A percentile compares a stretch with the other conserved stretches of the same genome.
Conservation (phyloP, 768 basidiomycete species). For the Lenzites betulinus region DNA sequence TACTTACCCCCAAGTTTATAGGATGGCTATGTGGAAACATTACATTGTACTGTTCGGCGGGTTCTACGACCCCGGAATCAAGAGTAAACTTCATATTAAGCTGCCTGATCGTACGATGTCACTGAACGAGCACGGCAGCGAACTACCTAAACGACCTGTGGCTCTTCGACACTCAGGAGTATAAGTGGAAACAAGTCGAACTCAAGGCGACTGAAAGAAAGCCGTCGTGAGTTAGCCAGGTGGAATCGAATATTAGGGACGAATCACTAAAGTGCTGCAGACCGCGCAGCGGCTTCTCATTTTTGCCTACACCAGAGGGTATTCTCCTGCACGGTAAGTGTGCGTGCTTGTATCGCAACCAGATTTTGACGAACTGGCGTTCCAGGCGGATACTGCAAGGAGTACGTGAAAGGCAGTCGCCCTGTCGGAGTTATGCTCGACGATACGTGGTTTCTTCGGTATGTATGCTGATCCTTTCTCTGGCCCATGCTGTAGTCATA, state of each 20-base stretch:
- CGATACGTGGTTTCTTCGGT: constrained; percentile 89
- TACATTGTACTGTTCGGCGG: constrained; percentile 86
- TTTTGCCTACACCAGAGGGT: constrained; percentile 76
- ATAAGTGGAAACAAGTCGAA: constrained; percentile 81
- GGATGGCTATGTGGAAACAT: constrained; percentile 91
- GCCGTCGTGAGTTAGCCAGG: constrained; percentile 59
- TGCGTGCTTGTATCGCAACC: too few species aligned
- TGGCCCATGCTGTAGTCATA: constrained; percentile 9
- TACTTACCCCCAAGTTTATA: constrained; percentile 28
- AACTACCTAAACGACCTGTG: constrained; percentile 83
- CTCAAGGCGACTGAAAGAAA: constrained; percentile 68
- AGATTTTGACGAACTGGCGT: neutral
- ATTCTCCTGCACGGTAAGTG: constrained; percentile 72
- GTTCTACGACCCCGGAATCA: constrained; percentile 85
- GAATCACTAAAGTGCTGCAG: constrained; percentile 35
- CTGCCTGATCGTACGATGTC: too few species aligned
- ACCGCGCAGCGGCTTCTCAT: constrained; percentile 82
- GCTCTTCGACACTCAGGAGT: constrained; percentile 85
- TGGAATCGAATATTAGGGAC: neutral
- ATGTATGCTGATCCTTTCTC: constrained; percentile 22
- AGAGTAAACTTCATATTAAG: constrained; percentile 49
- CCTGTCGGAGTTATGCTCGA: constrained; percentile 86
- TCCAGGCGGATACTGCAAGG: constrained; percentile 87
- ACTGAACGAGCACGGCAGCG: constrained; percentile 43
- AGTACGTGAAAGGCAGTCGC: constrained; percentile 83